Conservation (phyloP, 1,139 yeast species). For the Hemisphaericaspora lyxosophila region DNA sequence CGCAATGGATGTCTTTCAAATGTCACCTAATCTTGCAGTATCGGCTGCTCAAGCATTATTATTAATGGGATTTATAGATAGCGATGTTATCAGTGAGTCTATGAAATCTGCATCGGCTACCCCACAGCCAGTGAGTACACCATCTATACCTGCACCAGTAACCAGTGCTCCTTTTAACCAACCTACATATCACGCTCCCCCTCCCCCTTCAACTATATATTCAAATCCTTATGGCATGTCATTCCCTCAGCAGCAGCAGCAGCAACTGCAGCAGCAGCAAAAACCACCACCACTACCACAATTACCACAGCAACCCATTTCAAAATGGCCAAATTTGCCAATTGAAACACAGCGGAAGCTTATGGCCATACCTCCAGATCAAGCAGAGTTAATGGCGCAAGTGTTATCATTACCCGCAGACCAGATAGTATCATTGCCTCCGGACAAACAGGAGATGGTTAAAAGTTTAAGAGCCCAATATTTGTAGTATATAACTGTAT, state of each 20-base stretch:
- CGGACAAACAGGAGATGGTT: constrained; percentile 63
- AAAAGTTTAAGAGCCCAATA: constrained; percentile 58
- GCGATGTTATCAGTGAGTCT: constrained; percentile 55
- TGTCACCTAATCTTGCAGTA: constrained; percentile 59
- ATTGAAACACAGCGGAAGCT: constrained; percentile 49
- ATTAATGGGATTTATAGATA: constrained; percentile 74
- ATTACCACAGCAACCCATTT: constrained; percentile 18
- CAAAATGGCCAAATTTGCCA: constrained; percentile 54
- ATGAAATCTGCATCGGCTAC: constrained; percentile 31
- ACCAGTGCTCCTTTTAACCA: constrained; percentile 3
- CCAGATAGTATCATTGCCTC: constrained; percentile 56
- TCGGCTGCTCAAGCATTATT: constrained; percentile 71
- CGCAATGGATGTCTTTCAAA: constrained; percentile 51
- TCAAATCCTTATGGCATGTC: constrained; percentile 8
- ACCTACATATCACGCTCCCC: constrained; percentile 9
- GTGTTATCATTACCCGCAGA: constrained; percentile 58
- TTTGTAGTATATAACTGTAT: constrained; percentile 21
- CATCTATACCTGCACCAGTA: constrained; percentile 2
- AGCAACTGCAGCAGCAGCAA: constrained; percentile 10
- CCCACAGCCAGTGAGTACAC: constrained; percentile 20
- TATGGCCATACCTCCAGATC: constrained; percentile 48
- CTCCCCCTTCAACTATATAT: constrained; percentile 4
- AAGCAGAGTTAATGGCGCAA: constrained; percentile 65
- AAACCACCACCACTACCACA: constrained; percentile 15
- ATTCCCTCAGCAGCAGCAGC: constrained; percentile 10